Evolutionary conservation across 179 eudicot genomes (phyloP), one percentile per base, ranked within the genome.

Genomic region (Corrigiola litoralis): DNA sequence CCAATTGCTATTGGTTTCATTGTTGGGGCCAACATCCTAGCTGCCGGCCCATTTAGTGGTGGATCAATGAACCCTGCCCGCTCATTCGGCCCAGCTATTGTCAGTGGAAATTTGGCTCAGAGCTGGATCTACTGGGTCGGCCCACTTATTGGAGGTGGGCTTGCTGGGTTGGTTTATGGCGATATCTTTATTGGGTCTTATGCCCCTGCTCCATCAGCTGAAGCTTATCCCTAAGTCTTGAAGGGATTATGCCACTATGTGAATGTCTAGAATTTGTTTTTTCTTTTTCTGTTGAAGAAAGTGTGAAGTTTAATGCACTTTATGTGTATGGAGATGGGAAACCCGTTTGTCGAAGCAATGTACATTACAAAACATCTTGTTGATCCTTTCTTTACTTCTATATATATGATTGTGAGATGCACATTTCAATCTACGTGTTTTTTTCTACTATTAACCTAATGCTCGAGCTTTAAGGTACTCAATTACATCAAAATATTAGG

Each of bases 41-140:
- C 74, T 10, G 78, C 85, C 0, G 92, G 89, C 38, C 88, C 90
- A 57, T 85, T 85, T 55, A 80, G 85, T 17, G 92, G 92, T 10
- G 89, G 92, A 0, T 87, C 94, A 10, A 87, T 87, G 94, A 87
- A 87, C 80, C 94, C 94, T 23, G 89, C 94, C 31, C 87, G 89
- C 2, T 87, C 94, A n/a, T 76, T 84, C 14, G 94, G 90, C 40
- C 94, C 94, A 6, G 88, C 90, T 34, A 72, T 87, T 23, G 90
- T 69, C 0, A 79, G 86, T 21, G 86, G 90, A 31, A 83, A 87
- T 50, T 75, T 81, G 34, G 65, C 89, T 10, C 75, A 83, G 41
- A 82, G 74, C 67, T 87, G 90, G 92, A 79, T 87, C 68, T 87
- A 87, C 47, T 87, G 94, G 94, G 83, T 81, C 11, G 94, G 94